Percentiles rank a stretch among this genome's conserved stretches.
Conservation (phyloP, 805 yeast genomes). For the Lipomyces orientalis region DNA sequence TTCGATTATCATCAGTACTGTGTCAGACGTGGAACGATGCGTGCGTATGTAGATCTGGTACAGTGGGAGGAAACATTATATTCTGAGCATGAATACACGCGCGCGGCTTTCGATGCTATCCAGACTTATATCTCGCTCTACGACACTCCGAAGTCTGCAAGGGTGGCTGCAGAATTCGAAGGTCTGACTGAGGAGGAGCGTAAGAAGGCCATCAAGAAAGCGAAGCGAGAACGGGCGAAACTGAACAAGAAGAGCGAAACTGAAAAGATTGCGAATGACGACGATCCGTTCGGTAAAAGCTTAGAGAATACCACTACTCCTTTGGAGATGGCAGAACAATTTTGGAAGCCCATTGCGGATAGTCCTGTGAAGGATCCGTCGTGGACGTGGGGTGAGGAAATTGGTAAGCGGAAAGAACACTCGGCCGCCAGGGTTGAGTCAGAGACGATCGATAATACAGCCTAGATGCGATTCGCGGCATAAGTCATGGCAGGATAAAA, state of each 20-base stretch:
- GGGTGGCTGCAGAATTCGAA: slow-evolving; percentile 37
- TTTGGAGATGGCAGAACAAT: slow-evolving; percentile 51
- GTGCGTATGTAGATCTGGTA: slow-evolving; percentile 77
- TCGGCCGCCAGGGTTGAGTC: background rate
- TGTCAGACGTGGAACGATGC: slow-evolving; percentile 86
- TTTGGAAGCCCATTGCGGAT: slow-evolving; percentile 47
- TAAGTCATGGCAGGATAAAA: background rate
- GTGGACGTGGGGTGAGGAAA: slow-evolving; percentile 20
- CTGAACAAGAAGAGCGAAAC: slow-evolving; percentile 51
- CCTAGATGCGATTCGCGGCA: background rate
- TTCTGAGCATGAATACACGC: slow-evolving; percentile 65
- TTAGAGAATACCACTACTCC: slow-evolving; percentile 48
- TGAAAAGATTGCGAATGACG: slow-evolving; percentile 44
- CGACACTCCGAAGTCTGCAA: slow-evolving; percentile 37
- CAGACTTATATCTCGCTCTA: slow-evolving; percentile 56
- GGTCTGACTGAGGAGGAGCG: slow-evolving; percentile 44
- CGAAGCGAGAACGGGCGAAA: slow-evolving; percentile 52
- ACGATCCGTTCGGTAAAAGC: slow-evolving; percentile 58
- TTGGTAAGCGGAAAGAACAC: slow-evolving; percentile 2
- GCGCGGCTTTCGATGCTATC: slow-evolving; percentile 72
- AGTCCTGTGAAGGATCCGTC: background rate
- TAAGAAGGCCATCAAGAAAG: slow-evolving; percentile 46
- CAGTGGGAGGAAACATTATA: slow-evolving; percentile 82
- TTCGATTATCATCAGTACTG: slow-evolving; percentile 93
- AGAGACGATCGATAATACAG: background rate